Evolutionary conservation across 148 eudicot species (phyloP).

Genomic region (Polygonum maritimum): DNA sequence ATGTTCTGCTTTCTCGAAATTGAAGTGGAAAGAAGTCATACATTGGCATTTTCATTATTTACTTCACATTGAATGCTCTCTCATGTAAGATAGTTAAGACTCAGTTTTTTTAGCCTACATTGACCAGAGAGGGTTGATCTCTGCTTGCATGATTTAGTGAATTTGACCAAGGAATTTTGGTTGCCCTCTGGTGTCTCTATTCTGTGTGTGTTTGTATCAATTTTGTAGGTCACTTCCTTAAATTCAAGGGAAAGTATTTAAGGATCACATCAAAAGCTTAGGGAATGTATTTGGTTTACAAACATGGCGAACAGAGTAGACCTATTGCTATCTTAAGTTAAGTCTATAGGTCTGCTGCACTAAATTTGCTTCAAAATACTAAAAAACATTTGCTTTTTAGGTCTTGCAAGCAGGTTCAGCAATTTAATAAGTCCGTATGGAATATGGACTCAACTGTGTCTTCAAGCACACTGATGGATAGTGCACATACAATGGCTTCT

Average conservation of each 20-base stretch:
- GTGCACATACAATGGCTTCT: slow-evolving; percentile 44
- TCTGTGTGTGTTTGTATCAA: neutral
- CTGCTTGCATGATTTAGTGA: neutral
- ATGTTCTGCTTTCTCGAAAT: slow-evolving; percentile 10
- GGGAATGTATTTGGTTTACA: neutral
- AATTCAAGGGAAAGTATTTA: neutral
- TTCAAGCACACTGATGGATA: slow-evolving; percentile 79
- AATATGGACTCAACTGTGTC: slow-evolving; percentile 65
- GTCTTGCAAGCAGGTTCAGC: slow-evolving; percentile 79
- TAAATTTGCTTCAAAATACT: neutral
- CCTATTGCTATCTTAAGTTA: neutral
- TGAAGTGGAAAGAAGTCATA: neutral
- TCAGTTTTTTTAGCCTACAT: neutral
- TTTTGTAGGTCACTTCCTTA: neutral
- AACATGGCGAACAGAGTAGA: neutral
- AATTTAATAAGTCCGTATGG: slow-evolving; percentile 78
- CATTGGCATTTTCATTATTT: neutral
- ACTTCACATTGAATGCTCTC: neutral
- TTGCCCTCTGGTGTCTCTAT: neutral
- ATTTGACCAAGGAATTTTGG: neutral
- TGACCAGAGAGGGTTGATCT: neutral
- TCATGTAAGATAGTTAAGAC: neutral
- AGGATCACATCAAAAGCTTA: neutral
- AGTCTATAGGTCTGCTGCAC: slow-evolving; percentile 1
- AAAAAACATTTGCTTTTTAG: slow-evolving; percentile 20